Conservation (phyloP, 345 rosid species). For the Gossypium arboreum region DNA sequence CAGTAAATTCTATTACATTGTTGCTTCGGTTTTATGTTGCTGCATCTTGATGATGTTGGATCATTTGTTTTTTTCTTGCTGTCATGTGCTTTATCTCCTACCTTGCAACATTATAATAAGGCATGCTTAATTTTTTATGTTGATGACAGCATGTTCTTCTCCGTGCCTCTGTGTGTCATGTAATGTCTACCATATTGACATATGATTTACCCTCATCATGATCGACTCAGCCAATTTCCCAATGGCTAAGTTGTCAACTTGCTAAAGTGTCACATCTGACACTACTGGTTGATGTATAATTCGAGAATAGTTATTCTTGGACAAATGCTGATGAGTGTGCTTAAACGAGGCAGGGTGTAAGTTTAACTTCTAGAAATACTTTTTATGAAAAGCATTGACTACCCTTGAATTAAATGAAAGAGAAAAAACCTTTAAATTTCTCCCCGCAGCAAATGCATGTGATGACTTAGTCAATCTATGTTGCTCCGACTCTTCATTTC, state of each 20-base stretch:
- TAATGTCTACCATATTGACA: neutral
- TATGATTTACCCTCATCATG: neutral
- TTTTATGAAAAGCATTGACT: neutral
- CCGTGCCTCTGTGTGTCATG: neutral
- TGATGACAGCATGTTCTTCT: neutral
- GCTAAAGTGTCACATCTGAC: neutral
- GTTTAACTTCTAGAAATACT: neutral
- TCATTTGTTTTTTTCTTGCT: neutral
- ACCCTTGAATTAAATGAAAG: neutral
- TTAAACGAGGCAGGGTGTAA: neutral
- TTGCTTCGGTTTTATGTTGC: neutral
- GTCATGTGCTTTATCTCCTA: neutral
- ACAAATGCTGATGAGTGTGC: neutral
- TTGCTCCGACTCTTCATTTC: neutral
- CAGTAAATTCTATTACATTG: constrained; percentile 1
- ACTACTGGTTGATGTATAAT: neutral
- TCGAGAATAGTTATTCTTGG: neutral
- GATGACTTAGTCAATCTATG: neutral
- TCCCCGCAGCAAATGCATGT: neutral
- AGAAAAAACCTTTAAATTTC: neutral
- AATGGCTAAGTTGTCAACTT: constrained; percentile 2
- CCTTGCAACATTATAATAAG: neutral
- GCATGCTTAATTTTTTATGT: neutral
- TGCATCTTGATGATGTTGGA: constrained; percentile 11
- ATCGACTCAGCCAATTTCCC: neutral